Evolutionary conservation across 2,329 filamentous ascomycete species (phyloP).

Genomic region (Xylariaceae sp.): DNA sequence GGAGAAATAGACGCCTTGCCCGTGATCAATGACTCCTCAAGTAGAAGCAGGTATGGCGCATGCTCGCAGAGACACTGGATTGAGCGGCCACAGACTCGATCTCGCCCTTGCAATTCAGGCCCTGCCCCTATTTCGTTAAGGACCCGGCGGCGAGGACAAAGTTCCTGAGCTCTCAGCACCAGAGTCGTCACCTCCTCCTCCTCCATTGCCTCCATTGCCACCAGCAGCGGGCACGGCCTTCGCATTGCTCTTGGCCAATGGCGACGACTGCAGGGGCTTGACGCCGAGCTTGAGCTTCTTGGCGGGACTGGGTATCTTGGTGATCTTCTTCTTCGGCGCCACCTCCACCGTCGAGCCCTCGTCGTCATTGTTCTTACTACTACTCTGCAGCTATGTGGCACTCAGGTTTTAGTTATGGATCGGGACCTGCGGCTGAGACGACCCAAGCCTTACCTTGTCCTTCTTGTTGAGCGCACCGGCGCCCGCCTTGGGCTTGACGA

Average conservation of each 20-base stretch:
- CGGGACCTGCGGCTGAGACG: conserved; percentile 43
- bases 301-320: conserved; percentile 39
- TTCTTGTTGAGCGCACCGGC: conserved; percentile 40
- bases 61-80: too few species aligned
- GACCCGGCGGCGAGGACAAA: conserved; percentile 49
- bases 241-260: conserved; percentile 46
- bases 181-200: conserved; percentile 37
- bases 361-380: conserved; percentile 30
- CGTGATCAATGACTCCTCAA: too few species aligned
- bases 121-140: conserved; percentile 13
- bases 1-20: not conserved
- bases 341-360: conserved; percentile 37
- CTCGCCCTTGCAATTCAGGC: too few species aligned
- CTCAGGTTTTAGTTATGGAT: too few species aligned
- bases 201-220: conserved; percentile 11
- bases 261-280: conserved; percentile 47
- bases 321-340: conserved; percentile 39
- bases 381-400: conserved; percentile 15
- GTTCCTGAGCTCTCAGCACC: conserved; percentile 56
- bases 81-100: too few species aligned
- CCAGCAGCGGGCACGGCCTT: conserved; percentile 28
- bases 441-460: conserved; percentile 51
- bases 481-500: conserved; percentile 48
- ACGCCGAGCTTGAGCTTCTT: conserved; percentile 43
- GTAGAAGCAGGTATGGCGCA: too few species aligned